Evolutionary conservation across 352 stramenopile species (phyloP), one percentile per base, ranked within the genome.

Genomic region (Pythium aquatile): DNA sequence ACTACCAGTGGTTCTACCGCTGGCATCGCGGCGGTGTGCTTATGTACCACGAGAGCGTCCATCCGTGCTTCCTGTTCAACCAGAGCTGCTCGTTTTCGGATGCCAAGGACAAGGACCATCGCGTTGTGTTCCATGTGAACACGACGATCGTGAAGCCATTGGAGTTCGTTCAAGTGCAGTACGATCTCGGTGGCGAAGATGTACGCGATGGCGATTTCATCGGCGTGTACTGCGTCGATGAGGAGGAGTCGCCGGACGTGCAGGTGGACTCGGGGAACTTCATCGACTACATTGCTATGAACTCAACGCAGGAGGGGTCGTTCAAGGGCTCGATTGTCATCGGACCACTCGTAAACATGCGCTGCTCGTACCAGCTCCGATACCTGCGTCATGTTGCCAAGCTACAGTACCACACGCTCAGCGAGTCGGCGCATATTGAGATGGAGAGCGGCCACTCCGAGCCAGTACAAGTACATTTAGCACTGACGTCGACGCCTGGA

Each of bases 261-360:
- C 2, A 5, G 11, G 56, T 65, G 10, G 47, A 30, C 3, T 65
- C 47, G 2, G 28, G n/a, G 16, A 63, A 74, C 29, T 75, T 74
- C 37, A 48, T 71, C 60, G 74, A 81, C 61, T 78, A 81, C 42
- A 39, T 65, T 6, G 33, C 44, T 7, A 47, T 80, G 35, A 59
- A 75, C n/a, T 28, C 61, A 26, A 44, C 29, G 17, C 54, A 55
- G 2, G 35, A 26, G 7, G 58, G 52, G 13, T 44, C 54, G 17
- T 60, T 39, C 26, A 40, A 33, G 29, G 65, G 35, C 55, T 63
- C 46, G 7, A 53, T 81, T 35, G 67, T 61, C 4, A 65, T 84
- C 59, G 76, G 76, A 1, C 76, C 76, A 48, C 69, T 84, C 35
- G 61, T 81, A 47, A 84, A 84, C 63, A 78, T 78, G 73, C 73